Base-by-base conservation (phyloP, 2,329 filamentous ascomycete species). In the Byssoonygena ceratinophila region DNA sequence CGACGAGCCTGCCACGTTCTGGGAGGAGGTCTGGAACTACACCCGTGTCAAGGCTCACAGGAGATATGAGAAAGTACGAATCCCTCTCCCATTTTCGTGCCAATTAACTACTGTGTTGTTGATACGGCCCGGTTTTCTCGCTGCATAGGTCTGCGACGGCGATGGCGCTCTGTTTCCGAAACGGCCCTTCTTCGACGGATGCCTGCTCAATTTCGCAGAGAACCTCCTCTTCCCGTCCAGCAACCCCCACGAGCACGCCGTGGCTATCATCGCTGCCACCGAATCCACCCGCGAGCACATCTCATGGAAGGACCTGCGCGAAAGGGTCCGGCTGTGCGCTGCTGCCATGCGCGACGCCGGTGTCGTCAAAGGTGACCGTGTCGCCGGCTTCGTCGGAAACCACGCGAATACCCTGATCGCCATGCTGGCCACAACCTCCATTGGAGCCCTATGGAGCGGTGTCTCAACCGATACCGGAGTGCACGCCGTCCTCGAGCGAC, bases 381-480 rank as follows among this genome's bases (percentile, higher is more conserved):
- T 85, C 11, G 81, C 79, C 20, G 81, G 80, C 7, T 95, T 90
- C 64, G 81, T 96, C 12, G 91, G 87, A 20, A 97, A 98, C 63
- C 89, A 96, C 66, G 81, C 81, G 5, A 85, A 94, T 66, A 85
- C 90, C 0, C 72, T 97, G 18, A 82, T 96, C 9, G 87, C 88
- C 18, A 92, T 94, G 83, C 76, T 98, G 29, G 86, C 87, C 1
- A 79, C 88, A 0, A 83, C 88, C 0, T 82, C 87, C 0, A 68
- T 96, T 1, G 92, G 92, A 27, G 90, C 86, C 14, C 80, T 95
- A 34, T 97, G 91, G 91, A 95, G 90, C 0, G 86, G 86, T 5
- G 87, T 96, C 46, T 94, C 87, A 61, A 89, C 91, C 2, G 91
- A 97, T 66, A 95, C 85, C 14, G 91, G 91, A 9, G 87, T 94